Evolutionary conservation across 1,139 yeast species (phyloP), one percentile per base, ranked within the genome.

Genomic region (Candida tropicalis): DNA sequence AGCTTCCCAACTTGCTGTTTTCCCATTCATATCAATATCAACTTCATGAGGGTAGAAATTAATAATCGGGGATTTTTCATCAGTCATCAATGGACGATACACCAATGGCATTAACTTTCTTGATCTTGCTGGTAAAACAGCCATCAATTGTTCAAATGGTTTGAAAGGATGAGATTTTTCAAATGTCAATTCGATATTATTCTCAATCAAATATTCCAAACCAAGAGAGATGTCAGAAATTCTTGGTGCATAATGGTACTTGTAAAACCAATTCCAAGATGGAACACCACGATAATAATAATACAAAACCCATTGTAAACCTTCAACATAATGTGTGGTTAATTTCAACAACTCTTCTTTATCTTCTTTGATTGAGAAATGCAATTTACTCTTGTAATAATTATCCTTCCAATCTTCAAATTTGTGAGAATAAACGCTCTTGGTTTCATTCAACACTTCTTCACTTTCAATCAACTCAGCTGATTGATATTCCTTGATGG

Each of bases 81-180:
- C 97, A n/a, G 84, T 82, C 97, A 93, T 91, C 49, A 95, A 72
- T 5, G 83, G 78, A 63, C 96, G 79, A 60, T 86, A 87, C 27
- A 81, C 81, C 6, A 75, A 63, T 2, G 99, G 99, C 63, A 95
- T 82, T 52, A 93, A 77, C 42, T 77, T 75, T 47, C 80, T 81
- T 5, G 98, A 90, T 70, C 97, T 82, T 18, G 93, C 96, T 1
- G 99, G 99, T 52, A 95, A 73, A 22, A 95, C 99, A 11, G 97
- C 96, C 99, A 95, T 93, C 56, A 95, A 77, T 68, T 95, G 99
- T 62, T 93, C 95, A 65, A 89, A 93, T 8, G 99, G 99, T 47
- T 75, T 81, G 68, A 93, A 90, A 0, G 99, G 99, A 10, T 65
- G 60, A 4, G 96, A 91, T 53, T 75, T 65, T 15, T 84, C 81